Percentiles rank a stretch among this genome's conserved stretches.
Conservation (phyloP, 176 grass and related monocot genomes). For the Oryza officinalis region DNA sequence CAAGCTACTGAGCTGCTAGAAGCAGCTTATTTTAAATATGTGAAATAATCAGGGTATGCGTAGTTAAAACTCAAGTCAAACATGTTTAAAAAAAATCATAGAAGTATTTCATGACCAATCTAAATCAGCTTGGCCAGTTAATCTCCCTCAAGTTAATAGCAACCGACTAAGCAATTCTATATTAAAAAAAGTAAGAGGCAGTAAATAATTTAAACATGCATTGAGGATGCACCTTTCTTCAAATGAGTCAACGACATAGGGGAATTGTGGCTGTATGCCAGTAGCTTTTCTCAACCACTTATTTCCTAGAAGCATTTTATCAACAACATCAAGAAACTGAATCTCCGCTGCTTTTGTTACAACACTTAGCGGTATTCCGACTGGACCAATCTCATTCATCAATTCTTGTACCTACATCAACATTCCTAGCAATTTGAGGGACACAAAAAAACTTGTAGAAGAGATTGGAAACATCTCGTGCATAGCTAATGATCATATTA, state of each 20-base stretch:
- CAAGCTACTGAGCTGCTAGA: conserved; percentile 13
- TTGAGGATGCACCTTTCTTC: conserved; percentile 71
- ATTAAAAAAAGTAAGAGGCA: conserved; percentile 1
- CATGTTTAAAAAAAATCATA: not conserved
- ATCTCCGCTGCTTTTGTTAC: conserved; percentile 88
- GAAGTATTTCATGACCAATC: not conserved
- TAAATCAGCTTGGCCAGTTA: conserved; percentile 2
- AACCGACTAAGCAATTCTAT: conserved; percentile 8
- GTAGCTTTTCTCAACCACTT: conserved; percentile 96
- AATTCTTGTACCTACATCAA: conserved; percentile 78
- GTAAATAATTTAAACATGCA: conserved; percentile 10
- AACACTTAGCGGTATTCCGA: conserved; percentile 79
- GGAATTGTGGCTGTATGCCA: conserved; percentile 85
- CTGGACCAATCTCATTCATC: conserved; percentile 91
- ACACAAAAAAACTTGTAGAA: not conserved
- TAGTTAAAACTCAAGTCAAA: not conserved
- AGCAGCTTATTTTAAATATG: not conserved
- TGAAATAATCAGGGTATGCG: not conserved
- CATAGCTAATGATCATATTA: conserved; percentile 39
- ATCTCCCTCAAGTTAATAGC: conserved; percentile 11
- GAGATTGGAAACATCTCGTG: not conserved
- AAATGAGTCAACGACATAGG: conserved; percentile 93
- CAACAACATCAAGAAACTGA: conserved; percentile 80
- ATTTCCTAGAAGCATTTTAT: conserved; percentile 86
- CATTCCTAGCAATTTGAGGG: conserved; percentile 25